Conservation (phyloP, 164 flowering plant species). For the Macadamia tetraphylla region DNA sequence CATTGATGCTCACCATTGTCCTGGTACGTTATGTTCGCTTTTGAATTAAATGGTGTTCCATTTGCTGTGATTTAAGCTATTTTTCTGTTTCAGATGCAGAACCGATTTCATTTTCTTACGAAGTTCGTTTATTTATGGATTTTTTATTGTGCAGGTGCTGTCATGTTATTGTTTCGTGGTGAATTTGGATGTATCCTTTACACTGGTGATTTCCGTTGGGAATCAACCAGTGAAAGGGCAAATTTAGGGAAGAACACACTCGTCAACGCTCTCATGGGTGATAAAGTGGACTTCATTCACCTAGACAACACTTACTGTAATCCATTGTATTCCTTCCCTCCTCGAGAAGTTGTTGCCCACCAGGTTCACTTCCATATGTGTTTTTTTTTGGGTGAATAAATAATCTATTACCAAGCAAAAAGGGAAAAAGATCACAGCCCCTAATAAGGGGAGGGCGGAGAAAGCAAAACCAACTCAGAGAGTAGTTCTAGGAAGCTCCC, state of each 20-base stretch:
- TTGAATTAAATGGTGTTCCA: background rate
- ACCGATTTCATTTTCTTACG: too few relatives aligned
- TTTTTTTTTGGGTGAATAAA: background rate
- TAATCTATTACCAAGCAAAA: too few relatives aligned
- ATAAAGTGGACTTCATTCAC: constrained; percentile 49
- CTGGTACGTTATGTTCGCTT: constrained; percentile 34
- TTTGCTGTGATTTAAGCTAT: too few relatives aligned
- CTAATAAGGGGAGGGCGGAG: too few relatives aligned
- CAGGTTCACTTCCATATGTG: constrained; percentile 41
- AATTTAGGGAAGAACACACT: constrained; percentile 41
- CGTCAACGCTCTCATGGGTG: constrained; percentile 46
- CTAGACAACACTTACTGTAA: constrained; percentile 85
- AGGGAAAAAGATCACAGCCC: too few relatives aligned
- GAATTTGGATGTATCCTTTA: constrained; percentile 65
- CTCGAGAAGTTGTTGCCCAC: constrained; percentile 63
- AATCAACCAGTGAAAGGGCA: constrained; percentile 31
- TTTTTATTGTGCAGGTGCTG: constrained; percentile 24
- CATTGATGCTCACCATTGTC: constrained; percentile 84
- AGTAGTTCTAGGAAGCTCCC: too few relatives aligned
- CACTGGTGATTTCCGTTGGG: constrained; percentile 77
- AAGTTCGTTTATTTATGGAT: background rate
- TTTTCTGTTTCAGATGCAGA: too few relatives aligned
- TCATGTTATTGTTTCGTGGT: constrained; percentile 54
- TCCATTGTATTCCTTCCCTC: constrained; percentile 66
- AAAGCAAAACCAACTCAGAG: too few relatives aligned